phyloP scores from a whole-genome alignment of 805 yeast genomes.

The Yarrowia alimentaria region DNA sequence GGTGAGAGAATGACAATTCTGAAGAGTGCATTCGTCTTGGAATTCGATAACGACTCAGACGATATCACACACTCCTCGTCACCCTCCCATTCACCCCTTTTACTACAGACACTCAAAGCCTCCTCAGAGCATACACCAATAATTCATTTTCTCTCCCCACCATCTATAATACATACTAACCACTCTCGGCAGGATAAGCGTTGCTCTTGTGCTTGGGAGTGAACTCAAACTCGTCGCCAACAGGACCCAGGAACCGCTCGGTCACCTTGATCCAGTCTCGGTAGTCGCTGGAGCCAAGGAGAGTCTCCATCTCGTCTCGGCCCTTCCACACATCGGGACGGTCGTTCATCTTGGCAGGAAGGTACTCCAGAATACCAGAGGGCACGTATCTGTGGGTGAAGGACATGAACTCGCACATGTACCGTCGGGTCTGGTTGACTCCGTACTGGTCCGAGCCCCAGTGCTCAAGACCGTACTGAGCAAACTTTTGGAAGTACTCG shows the following conservation, averaged over 20 bases:
- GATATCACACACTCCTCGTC: no score
- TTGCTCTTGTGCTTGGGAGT: constrained; percentile 95
- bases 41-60: no score
- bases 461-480: constrained; percentile 82
- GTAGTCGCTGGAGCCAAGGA: constrained; percentile 79
- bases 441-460: constrained; percentile 99
- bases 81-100: no score
- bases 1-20: no score
- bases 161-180: not conserved
- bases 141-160: no score
- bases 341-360: constrained; percentile 87
- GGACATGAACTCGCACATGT: constrained; percentile 88
- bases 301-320: constrained; percentile 86
- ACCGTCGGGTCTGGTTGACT: constrained; percentile 80
- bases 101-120: no score
- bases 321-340: constrained; percentile 94
- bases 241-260: constrained; percentile 92
- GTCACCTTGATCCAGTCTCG: constrained; percentile 94
- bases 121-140: no score
- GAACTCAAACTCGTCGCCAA: constrained; percentile 69
- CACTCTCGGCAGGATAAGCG: constrained; percentile 46
- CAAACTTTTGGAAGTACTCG: constrained; percentile 65
- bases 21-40: no score
- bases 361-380: constrained; percentile 81
- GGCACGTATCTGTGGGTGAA: constrained; percentile 95